These are phyloP conservation scores for Zasmidium angulare DNA, from an alignment of 2,329 filamentous ascomycete species.

Conservation along the genomic window DNA sequence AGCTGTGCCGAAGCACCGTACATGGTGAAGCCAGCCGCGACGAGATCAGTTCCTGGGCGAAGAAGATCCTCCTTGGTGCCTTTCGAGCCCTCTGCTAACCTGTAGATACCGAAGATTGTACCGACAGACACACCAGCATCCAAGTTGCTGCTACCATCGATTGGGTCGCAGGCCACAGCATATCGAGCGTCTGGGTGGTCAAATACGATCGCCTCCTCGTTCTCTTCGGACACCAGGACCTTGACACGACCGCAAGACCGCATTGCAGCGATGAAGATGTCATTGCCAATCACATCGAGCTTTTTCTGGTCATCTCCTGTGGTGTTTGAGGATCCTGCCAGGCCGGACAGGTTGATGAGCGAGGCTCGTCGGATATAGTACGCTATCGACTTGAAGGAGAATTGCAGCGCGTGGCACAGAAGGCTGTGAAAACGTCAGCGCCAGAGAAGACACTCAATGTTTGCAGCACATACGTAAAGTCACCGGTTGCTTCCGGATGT, in stretches of 20 bases:
- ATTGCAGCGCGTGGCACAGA: slow-evolving; percentile 95
- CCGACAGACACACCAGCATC: slow-evolving; percentile 97
- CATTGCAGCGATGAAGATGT: slow-evolving; percentile 96
- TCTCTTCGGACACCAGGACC: slow-evolving; percentile 94
- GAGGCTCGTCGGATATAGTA: slow-evolving; percentile 98
- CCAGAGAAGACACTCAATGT: not conserved
- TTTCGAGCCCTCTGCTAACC: slow-evolving; percentile 72
- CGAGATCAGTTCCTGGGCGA: slow-evolving; percentile 83
- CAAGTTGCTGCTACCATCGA: slow-evolving; percentile 95
- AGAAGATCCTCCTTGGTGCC: slow-evolving; percentile 84
- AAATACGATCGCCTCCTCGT: slow-evolving; percentile 90
- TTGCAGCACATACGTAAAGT: slow-evolving; percentile 79
- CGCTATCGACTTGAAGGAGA: slow-evolving; percentile 99
- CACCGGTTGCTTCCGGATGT: slow-evolving; percentile 90
- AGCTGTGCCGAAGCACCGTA: slow-evolving; percentile 96
- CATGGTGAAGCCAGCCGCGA: slow-evolving; percentile 99
- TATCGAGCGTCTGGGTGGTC: slow-evolving; percentile 74
- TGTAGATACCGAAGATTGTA: slow-evolving; percentile 94
- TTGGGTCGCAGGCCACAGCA: slow-evolving; percentile 94
- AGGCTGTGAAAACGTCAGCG: slow-evolving; percentile 57
- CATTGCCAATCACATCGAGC: slow-evolving; percentile 97
- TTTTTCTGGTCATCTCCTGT: slow-evolving; percentile 99
- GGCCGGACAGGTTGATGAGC: slow-evolving; percentile 82
- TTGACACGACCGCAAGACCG: slow-evolving; percentile 85
- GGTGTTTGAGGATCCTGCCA: slow-evolving; percentile 90